phyloP scores from a whole-genome alignment of 2,329 filamentous ascomycete species.

The Aspergillus viridinutans region DNA sequence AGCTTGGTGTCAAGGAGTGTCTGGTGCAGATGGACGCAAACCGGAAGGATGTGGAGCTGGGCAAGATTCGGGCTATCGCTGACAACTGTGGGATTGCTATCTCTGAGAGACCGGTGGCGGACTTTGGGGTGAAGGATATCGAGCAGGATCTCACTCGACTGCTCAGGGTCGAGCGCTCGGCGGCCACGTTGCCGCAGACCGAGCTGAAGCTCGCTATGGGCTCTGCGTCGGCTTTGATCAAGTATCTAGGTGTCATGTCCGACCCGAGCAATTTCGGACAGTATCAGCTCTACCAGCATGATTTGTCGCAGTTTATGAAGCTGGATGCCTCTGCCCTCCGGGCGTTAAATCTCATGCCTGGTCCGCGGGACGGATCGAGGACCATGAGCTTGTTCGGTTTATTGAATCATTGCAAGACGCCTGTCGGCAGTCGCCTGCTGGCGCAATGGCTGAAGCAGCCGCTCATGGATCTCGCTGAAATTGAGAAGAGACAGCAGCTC shows the following conservation, averaged over 20 bases:
- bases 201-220: slow-evolving; percentile 96
- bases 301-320: slow-evolving; percentile 97
- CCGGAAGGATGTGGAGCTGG: slow-evolving; percentile 82
- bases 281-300: slow-evolving; percentile 95
- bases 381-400: slow-evolving; percentile 95
- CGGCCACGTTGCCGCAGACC: slow-evolving; percentile 75
- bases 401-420: slow-evolving; percentile 96
- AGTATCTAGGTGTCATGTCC: slow-evolving; percentile 85
- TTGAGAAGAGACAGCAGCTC: slow-evolving; percentile 85
- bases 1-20: slow-evolving; percentile 92
- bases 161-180: slow-evolving; percentile 78
- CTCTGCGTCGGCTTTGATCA: slow-evolving; percentile 86
- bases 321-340: slow-evolving; percentile 90
- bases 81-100: slow-evolving; percentile 89
- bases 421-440: slow-evolving; percentile 81
- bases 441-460: slow-evolving; percentile 98
- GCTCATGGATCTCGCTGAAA: slow-evolving; percentile 83
- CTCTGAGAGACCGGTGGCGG: slow-evolving; percentile 68
- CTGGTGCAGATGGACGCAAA: slow-evolving; percentile 73
- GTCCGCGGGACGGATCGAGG: slow-evolving; percentile 89
- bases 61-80: slow-evolving; percentile 82
- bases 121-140: slow-evolving; percentile 87
- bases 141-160: slow-evolving; percentile 89
- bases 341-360: slow-evolving; percentile 95
- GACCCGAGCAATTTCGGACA: slow-evolving; percentile 95